Evolutionary conservation across 768 basidiomycete genomes (phyloP), one percentile per base, ranked within the genome.

Genomic region (Termitomyces sp.): DNA sequence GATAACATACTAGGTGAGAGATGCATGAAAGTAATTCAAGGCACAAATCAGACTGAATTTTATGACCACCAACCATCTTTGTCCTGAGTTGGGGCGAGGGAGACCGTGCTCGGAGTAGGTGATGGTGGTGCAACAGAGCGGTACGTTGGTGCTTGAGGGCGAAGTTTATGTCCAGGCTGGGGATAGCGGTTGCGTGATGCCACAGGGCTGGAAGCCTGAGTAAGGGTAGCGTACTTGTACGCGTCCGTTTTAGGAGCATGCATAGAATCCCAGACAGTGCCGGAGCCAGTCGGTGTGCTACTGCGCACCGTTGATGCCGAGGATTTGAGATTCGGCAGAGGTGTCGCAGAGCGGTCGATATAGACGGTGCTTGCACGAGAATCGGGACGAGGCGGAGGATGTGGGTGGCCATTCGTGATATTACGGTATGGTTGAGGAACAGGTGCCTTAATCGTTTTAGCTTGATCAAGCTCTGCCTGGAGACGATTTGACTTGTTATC

Each of bases 21-120:
- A 54, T 62, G 32, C 22, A 53, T 44, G 39, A 54, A 20, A 45
- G 49, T 52, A 52, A 18, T 38, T 36, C 4, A 63, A 33, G 36
- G 50, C 56, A 38, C 4, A 54, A 32, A 20, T 13, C 7, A 32
- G 52, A 38, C 13, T 18, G 28, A 16, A 22, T 57, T 63, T 76
- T 78, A 91, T 67, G 78, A 76, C 83, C 86, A 94, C 92, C 92
- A 94, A 39, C 92, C 92, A 51, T 94, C 88, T 1, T 85, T 79
- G 45, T 84, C 84, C 60, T 84, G 77, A 0, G 89, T 92, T 7
- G 88, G 90, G 9, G 86, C 81, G 33, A 83, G 78, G 22, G 90
- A 91, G n/a, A 88, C 86, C 1, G 78, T 83, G 68, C 92, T 94
- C 28, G 85, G 87, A 32, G 92, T 87, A 8, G 92, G 92, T 1